phyloP scores from a whole-genome alignment of 2,329 filamentous ascomycete genomes.

The Ramichloridium luteum region DNA sequence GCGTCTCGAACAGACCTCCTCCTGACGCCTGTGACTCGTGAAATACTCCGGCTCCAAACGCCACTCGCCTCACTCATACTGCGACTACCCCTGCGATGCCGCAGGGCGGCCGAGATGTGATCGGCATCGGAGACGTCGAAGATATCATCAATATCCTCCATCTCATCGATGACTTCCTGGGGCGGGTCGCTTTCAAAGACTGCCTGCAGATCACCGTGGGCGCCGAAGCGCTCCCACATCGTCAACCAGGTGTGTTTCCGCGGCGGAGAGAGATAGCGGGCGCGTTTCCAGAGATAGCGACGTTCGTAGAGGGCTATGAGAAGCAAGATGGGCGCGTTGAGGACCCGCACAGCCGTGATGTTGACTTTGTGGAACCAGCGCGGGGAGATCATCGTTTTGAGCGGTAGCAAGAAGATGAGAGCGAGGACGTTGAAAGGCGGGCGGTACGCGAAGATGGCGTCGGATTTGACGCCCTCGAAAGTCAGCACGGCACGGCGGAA shows the following conservation, averaged over 20 bases:
- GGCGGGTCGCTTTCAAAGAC: slow-evolving; percentile 63
- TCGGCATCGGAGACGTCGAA: slow-evolving; percentile 28
- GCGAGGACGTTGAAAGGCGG: slow-evolving; percentile 77
- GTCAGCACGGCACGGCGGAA: slow-evolving; percentile 71
- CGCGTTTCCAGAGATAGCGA: slow-evolving; percentile 49
- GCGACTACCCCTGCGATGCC: slow-evolving; percentile 18
- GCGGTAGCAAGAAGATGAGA: slow-evolving; percentile 58
- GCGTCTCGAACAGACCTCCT: too few species aligned
- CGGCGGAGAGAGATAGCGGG: slow-evolving; percentile 23
- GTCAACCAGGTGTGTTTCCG: slow-evolving; percentile 30
- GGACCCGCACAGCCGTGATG: slow-evolving; percentile 58
- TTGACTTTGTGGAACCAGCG: slow-evolving; percentile 89
- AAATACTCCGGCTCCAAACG: slow-evolving; percentile 10
- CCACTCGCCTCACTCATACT: slow-evolving; percentile 17
- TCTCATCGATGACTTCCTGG: slow-evolving; percentile 36
- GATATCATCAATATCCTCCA: slow-evolving; percentile 38
- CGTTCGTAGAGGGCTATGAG: slow-evolving; percentile 61
- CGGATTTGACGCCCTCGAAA: slow-evolving; percentile 73
- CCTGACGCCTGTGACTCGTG: too few species aligned
- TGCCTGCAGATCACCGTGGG: slow-evolving; percentile 57
- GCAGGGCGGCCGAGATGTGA: slow-evolving; percentile 17
- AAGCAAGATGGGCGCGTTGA: slow-evolving; percentile 65
- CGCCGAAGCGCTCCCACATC: slow-evolving; percentile 59
- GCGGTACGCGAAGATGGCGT: slow-evolving; percentile 70
- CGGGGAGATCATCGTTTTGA: slow-evolving; percentile 65